phyloP scores from a whole-genome alignment of 2,329 filamentous ascomycete species.

The Geosmithia flava region DNA sequence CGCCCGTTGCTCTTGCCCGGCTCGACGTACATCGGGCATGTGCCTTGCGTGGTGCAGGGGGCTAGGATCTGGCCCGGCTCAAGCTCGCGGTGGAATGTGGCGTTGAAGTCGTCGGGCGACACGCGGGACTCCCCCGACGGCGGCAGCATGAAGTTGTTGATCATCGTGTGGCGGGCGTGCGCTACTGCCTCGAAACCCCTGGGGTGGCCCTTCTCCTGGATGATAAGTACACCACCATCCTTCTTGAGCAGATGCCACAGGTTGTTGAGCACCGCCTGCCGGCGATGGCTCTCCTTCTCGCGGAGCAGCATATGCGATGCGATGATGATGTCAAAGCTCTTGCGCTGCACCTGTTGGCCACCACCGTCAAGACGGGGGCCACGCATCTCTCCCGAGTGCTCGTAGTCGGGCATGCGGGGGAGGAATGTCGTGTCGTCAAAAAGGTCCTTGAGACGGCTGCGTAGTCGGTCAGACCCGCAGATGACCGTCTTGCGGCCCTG shows the following conservation, averaged over 20 bases:
- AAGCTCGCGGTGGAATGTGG: slow-evolving; percentile 27
- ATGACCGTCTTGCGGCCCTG: slow-evolving; percentile 71
- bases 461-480: slow-evolving; percentile 61
- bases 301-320: slow-evolving; percentile 75
- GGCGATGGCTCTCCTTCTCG: slow-evolving; percentile 61
- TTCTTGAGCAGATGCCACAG: slow-evolving; percentile 80
- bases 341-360: slow-evolving; percentile 44
- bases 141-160: slow-evolving; percentile 59
- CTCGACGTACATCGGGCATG: slow-evolving; percentile 77
- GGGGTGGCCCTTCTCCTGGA: slow-evolving; percentile 84
- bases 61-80: slow-evolving; percentile 55
- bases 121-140: slow-evolving; percentile 22
- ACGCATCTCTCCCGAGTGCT: slow-evolving; percentile 50
- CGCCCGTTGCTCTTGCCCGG: slow-evolving; percentile 60
- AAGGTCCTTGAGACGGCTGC: slow-evolving; percentile 62
- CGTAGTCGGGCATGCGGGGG: slow-evolving; percentile 78
- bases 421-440: slow-evolving; percentile 86
- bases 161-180: slow-evolving; percentile 65
- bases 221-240: slow-evolving; percentile 72
- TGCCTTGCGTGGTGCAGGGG: slow-evolving; percentile 77
- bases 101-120: slow-evolving; percentile 24
- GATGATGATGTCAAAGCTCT: slow-evolving; percentile 81
- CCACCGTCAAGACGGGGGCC: slow-evolving; percentile 47
- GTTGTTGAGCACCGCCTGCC: slow-evolving; percentile 72
- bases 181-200: slow-evolving; percentile 88